Evolutionary conservation across 2,329 filamentous ascomycete species (phyloP).

Genomic region (Thelonectria olida): DNA sequence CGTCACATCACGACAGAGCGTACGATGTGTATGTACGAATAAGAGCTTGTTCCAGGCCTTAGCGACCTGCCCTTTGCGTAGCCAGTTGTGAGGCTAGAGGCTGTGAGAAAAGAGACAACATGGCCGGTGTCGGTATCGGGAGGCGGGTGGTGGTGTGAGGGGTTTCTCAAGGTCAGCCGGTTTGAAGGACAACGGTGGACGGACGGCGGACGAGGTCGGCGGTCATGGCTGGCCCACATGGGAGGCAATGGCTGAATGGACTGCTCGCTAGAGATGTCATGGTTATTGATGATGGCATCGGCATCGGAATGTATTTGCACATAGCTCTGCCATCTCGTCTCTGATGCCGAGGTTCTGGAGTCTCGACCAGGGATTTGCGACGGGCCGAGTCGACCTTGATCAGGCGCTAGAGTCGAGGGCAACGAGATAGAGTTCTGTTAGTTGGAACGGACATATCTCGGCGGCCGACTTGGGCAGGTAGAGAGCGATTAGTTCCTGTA

Average conservation of each 20-base stretch:
- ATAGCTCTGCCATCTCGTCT: too few species aligned
- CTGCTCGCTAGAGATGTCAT: constrained; percentile 1
- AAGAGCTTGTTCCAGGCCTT: background rate
- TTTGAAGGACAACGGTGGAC: constrained; percentile 1
- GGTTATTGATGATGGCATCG: background rate
- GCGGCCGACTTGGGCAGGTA: constrained; percentile 15
- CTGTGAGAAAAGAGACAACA: constrained; percentile 24
- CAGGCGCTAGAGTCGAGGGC: background rate
- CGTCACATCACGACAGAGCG: constrained; percentile 8
- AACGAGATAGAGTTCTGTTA: constrained; percentile 11
- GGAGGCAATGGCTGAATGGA: background rate
- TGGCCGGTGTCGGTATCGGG: background rate
- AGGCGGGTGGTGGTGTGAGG: constrained; percentile 15
- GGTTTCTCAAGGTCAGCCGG: background rate
- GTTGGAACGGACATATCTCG: constrained; percentile 18
- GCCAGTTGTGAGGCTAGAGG: background rate
- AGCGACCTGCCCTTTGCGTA: background rate
- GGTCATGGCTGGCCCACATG: constrained; percentile 9
- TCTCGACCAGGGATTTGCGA: background rate
- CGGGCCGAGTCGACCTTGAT: background rate
- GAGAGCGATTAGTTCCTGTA: constrained; percentile 8
- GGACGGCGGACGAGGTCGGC: constrained; percentile 2
- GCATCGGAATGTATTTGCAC: background rate
- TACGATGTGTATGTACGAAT: background rate
- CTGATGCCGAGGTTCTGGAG: constrained; percentile 1